Evolutionary conservation across 2,329 filamentous ascomycete species (phyloP).

Genomic region (Colletotrichum somersetense): DNA sequence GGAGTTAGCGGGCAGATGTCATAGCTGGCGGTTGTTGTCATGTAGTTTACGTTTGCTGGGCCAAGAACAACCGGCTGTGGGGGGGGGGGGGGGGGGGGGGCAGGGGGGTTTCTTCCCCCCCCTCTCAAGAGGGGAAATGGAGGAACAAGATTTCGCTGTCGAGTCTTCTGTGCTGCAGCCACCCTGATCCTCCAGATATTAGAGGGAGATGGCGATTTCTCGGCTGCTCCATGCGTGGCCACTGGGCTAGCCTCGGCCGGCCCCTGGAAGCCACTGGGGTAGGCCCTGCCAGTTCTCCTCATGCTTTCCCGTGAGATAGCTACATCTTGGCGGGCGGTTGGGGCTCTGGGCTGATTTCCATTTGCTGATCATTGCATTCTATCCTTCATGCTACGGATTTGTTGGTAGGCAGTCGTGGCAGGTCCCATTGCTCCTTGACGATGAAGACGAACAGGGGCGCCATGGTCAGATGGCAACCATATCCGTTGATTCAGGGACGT

Average conservation of each 20-base stretch:
- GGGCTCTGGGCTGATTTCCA: conserved; percentile 28
- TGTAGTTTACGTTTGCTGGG: not conserved
- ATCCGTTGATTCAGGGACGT: not conserved
- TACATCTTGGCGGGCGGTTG: conserved; percentile 31
- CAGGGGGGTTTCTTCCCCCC: not conserved
- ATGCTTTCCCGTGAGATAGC: conserved; percentile 31
- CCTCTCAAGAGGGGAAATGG: not conserved
- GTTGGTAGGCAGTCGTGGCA: not conserved
- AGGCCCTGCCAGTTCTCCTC: conserved; percentile 30
- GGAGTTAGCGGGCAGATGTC: not conserved
- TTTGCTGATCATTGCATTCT: conserved; percentile 9
- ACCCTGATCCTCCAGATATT: conserved; percentile 7
- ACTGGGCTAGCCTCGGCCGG: conserved; percentile 9
- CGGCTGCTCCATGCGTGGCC: conserved; percentile 11
- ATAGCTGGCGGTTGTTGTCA: not conserved
- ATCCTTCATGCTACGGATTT: conserved; percentile 1
- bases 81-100: too few species aligned
- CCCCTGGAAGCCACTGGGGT: conserved; percentile 36
- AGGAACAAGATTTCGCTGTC: not conserved
- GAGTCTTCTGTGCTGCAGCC: not conserved
- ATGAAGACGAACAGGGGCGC: not conserved
- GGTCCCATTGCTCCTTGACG: not conserved
- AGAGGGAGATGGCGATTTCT: conserved; percentile 22
- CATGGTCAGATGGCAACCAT: not conserved
- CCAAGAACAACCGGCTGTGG: not conserved